Base-by-base conservation (phyloP, 148 eudicot species). In the Pharnaceum exiguum region DNA sequence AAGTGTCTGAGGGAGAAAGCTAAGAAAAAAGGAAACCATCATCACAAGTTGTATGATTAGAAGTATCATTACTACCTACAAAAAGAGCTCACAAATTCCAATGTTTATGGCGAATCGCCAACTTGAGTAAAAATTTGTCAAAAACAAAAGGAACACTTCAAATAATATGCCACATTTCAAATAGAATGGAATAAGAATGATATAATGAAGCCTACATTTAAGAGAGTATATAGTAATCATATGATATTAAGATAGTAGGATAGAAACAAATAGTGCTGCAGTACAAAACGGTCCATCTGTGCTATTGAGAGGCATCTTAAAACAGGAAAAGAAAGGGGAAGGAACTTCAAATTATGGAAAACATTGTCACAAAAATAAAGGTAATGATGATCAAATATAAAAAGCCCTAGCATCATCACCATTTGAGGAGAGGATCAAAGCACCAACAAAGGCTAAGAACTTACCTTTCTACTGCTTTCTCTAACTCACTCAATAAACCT, bases 381-480 rank as follows among this genome's bases (percentile, higher is more conserved):
- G 16, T 5, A 23, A 44, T 58, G 16, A 60, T 47, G 18, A 47
- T 43, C 46, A 35, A 33, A 47, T 22, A 30, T 25, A 45, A 42
- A 43, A 43, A 57, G 45, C 32, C 5, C n/a, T 17, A 3, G 13
- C 12, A 51, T 1, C 18, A 33, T 54, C 60, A 44, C 53, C 52
- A 64, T 64, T 64, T 54, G 68, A 64, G 52, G 60, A 64, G 68
- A 21, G 33, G 60, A 64, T 54, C 43, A 63, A 63, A 17, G 21
- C 1, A 51, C 10, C 49, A 62, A 36, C 60, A 49, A 61, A 57
- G 62, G 27, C 40, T 27, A 40, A 29, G 53, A 64, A 44, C 45
- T 64, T 64, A 64, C 68, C 67, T 39, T 13, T 63, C 43, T 64
- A 11, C 10, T 35, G 21, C 10, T 53, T 28, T 60, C 32, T 47